phyloP scores from a whole-genome alignment of 1,284 basidiomycete species.

The Microbotryomycetes sp. region DNA sequence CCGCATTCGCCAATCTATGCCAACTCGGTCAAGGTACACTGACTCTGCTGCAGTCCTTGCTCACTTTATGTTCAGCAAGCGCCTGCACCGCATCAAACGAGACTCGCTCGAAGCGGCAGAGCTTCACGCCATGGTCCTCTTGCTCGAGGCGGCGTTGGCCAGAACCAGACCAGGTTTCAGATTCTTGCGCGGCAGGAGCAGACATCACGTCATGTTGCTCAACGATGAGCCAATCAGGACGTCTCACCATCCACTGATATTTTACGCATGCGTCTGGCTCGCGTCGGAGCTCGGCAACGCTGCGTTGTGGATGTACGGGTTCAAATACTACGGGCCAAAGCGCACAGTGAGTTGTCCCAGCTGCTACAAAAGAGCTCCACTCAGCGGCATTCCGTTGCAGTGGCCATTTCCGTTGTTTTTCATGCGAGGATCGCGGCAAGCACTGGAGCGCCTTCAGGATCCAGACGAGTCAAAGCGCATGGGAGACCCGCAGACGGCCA shows the following conservation, averaged over 20 bases:
- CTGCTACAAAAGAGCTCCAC: neutral
- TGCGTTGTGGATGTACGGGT: constrained; percentile 13
- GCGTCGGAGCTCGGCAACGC: constrained; percentile 1
- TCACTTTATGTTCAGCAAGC: constrained; percentile 14
- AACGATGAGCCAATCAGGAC: constrained; percentile 7
- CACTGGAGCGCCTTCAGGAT: constrained; percentile 24
- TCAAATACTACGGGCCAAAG: constrained; percentile 19
- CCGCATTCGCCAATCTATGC: neutral
- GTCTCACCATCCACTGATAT: constrained; percentile 22
- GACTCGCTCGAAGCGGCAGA: constrained; percentile 10
- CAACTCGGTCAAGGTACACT: neutral
- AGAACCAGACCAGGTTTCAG: constrained; percentile 7
- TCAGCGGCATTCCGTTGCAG: neutral
- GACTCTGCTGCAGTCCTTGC: constrained; percentile 10
- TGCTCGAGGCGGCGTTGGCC: constrained; percentile 15
- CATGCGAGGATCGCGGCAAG: constrained; percentile 12
- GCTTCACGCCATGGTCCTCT: constrained; percentile 20
- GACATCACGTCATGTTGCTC: constrained; percentile 14
- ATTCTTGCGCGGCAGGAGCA: constrained; percentile 14
- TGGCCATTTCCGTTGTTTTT: constrained; percentile 16
- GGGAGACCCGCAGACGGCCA: constrained; percentile 1
- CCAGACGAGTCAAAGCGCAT: constrained; percentile 1
- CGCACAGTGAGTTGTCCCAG: neutral
- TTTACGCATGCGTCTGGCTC: constrained; percentile 13
- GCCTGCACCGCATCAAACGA: constrained; percentile 8